Evolutionary conservation across 2,329 filamentous ascomycete species (phyloP).

Genomic region (Aphanoascus verrucosus): DNA sequence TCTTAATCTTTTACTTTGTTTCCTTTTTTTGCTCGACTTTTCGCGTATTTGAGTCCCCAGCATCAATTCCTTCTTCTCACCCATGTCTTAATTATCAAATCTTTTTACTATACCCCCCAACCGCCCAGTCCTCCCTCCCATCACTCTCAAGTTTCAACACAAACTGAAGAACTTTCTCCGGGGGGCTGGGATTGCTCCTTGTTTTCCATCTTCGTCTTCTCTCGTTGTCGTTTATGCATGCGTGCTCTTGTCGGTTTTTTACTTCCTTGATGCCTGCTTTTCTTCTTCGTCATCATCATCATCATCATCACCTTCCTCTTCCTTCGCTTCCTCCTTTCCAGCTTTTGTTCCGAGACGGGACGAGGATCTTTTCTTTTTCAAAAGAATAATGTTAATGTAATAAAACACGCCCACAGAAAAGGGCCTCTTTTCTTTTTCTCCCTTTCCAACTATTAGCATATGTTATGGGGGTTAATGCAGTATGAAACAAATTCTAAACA

Average conservation of each 20-base stretch:
- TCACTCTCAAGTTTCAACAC: not conserved
- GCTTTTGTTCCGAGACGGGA: not conserved
- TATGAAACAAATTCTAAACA: slow-evolving; percentile 5
- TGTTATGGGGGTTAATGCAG: slow-evolving; percentile 11
- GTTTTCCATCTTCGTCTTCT: not conserved
- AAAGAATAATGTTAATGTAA: slow-evolving; percentile 12
- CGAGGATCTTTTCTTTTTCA: not conserved
- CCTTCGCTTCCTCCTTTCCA: not conserved
- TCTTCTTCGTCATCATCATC: too few species aligned
- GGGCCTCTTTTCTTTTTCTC: not conserved
- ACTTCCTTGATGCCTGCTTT: not conserved
- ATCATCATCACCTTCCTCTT: too few species aligned
- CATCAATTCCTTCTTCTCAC: not conserved
- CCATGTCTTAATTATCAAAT: not conserved
- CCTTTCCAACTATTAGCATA: too few species aligned
- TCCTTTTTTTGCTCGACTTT: not conserved
- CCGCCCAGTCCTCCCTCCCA: not conserved
- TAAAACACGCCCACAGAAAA: slow-evolving; percentile 3
- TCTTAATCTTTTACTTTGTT: not conserved
- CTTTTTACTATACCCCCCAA: not conserved
- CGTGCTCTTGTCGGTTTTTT: not conserved
- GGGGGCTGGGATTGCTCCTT: not conserved
- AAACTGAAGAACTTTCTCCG: not conserved
- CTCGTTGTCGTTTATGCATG: not conserved
- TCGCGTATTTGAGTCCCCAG: not conserved